These are phyloP conservation scores for Xylaria cubensis DNA, from an alignment of 495 filamentous ascomycete species.

Conservation along the genomic window DNA sequence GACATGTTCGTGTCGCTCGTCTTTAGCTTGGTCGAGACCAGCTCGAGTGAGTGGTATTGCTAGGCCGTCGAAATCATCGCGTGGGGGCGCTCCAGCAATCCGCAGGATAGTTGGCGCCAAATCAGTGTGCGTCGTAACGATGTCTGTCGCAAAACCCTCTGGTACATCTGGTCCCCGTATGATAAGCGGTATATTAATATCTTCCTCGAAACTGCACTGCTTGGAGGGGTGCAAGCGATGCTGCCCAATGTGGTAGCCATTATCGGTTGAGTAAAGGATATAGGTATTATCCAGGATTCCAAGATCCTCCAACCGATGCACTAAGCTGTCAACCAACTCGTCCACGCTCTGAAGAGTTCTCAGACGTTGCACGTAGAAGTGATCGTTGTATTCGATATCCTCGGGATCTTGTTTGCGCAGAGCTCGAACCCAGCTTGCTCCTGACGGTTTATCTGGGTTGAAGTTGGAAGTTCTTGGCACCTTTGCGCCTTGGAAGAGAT, in stretches of 20 bases:
- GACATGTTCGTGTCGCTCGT: constrained; percentile 64
- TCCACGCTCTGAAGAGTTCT: constrained; percentile 72
- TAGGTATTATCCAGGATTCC: constrained; percentile 70
- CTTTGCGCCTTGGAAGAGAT: constrained; percentile 54
- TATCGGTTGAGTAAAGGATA: constrained; percentile 75
- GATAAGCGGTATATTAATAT: constrained; percentile 73
- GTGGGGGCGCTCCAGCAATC: constrained; percentile 54
- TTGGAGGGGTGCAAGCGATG: constrained; percentile 77
- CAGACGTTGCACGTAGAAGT: constrained; percentile 70
- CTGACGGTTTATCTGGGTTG: constrained; percentile 59
- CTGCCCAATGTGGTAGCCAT: constrained; percentile 78
- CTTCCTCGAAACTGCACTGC: constrained; percentile 73
- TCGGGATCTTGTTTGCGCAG: constrained; percentile 59
- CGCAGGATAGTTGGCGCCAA: constrained; percentile 70
- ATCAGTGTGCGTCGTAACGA: constrained; percentile 73
- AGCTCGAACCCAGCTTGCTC: constrained; percentile 67
- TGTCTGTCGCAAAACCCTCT: constrained; percentile 49
- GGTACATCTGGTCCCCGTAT: constrained; percentile 66
- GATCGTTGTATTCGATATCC: constrained; percentile 69
- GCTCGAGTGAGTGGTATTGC: constrained; percentile 56
- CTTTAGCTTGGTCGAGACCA: constrained; percentile 39
- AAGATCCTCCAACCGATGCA: constrained; percentile 58
- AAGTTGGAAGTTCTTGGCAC: constrained; percentile 62
- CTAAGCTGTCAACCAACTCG: constrained; percentile 67
- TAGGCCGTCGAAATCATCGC: constrained; percentile 65